Conservation (phyloP, 306 rosid species). For the Lathyrus sativus region DNA sequence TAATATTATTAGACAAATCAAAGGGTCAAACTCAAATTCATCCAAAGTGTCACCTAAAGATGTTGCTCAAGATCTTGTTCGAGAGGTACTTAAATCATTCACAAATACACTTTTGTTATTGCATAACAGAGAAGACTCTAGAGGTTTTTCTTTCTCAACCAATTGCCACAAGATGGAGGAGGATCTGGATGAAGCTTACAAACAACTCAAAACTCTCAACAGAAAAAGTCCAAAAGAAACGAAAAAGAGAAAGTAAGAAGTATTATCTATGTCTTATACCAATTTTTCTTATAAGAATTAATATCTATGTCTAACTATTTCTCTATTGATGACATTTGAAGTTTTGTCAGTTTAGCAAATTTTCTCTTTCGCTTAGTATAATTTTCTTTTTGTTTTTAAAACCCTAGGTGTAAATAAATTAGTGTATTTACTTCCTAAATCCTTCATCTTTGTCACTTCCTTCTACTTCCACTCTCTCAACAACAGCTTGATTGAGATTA, state of each 20-base stretch:
- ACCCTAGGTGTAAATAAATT: too few species aligned
- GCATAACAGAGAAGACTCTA: neutral
- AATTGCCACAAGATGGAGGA: neutral
- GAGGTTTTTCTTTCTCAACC: neutral
- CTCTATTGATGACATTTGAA: too few species aligned
- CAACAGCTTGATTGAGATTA: too few species aligned
- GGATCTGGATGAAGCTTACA: constrained; percentile 8
- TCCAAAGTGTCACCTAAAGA: neutral
- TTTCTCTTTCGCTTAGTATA: too few species aligned
- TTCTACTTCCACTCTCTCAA: too few species aligned
- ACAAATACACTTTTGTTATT: constrained; percentile 33
- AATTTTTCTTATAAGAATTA: neutral
- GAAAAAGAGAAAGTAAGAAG: constrained; percentile 40
- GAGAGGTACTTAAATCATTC: constrained; percentile 29
- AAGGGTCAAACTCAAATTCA: neutral
- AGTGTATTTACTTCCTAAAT: too few species aligned
- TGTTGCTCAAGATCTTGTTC: constrained; percentile 37
- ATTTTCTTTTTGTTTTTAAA: too few species aligned
- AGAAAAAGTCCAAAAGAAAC: constrained; percentile 1
- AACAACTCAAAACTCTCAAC: neutral
- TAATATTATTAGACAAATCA: neutral
- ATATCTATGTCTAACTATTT: too few species aligned
- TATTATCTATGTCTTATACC: neutral
- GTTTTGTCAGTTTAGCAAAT: too few species aligned
- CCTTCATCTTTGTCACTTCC: too few species aligned